Evolutionary conservation across 768 basidiomycete genomes (phyloP).

Genomic region (Agaricus bisporus): DNA sequence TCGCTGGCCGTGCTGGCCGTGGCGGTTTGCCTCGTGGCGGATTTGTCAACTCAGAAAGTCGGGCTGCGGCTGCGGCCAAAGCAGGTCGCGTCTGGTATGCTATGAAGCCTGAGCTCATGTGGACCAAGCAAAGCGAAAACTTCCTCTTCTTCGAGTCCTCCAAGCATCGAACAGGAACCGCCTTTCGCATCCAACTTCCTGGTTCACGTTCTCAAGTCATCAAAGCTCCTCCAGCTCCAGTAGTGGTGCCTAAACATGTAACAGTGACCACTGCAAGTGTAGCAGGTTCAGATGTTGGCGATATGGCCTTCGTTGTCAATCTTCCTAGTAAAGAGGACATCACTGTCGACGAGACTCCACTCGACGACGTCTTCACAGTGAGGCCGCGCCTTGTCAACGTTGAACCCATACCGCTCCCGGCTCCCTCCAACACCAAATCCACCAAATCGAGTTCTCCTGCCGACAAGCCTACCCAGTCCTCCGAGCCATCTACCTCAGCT

Average conservation of each 20-base stretch:
- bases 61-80: conserved; percentile 19
- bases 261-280: conserved; percentile 16
- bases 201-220: conserved; percentile 39
- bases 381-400: conserved; percentile 40
- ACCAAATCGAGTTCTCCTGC: conserved; percentile 13
- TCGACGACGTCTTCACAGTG: conserved; percentile 57
- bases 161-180: conserved; percentile 51
- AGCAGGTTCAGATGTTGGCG: conserved; percentile 33
- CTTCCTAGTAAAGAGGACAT: conserved; percentile 38
- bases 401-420: conserved; percentile 25
- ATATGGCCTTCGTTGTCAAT: conserved; percentile 46
- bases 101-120: conserved; percentile 73
- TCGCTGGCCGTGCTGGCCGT: conserved; percentile 39
- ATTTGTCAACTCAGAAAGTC: conserved; percentile 14
- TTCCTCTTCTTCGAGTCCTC: conserved; percentile 65
- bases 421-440: conserved; percentile 15
- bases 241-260: conserved; percentile 13
- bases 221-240: conserved; percentile 25
- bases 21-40: conserved; percentile 39
- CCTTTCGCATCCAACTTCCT: conserved; percentile 60
- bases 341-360: conserved; percentile 17
- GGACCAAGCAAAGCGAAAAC: conserved; percentile 79
- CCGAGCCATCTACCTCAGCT: conserved; percentile 1
- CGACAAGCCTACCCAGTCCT: conserved; percentile 2
- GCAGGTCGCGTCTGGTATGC: conserved; percentile 58